phyloP scores from a whole-genome alignment of 2,329 filamentous ascomycete species.

The Cladophialophora yegresii region DNA sequence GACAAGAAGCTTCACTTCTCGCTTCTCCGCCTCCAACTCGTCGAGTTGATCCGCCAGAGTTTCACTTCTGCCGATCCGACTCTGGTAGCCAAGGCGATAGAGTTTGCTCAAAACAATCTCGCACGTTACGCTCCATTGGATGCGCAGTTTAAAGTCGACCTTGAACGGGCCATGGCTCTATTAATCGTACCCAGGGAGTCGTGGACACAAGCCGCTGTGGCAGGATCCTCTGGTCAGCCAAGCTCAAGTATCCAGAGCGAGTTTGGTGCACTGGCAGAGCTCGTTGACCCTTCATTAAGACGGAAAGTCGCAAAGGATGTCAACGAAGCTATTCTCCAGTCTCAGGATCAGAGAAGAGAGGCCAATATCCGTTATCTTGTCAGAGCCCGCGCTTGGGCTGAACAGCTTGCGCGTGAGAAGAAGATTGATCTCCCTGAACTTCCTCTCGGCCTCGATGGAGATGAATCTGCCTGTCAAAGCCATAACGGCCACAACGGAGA shows the following conservation, averaged over 20 bases:
- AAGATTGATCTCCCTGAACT: slow-evolving; percentile 50
- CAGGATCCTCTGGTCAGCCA: slow-evolving; percentile 11
- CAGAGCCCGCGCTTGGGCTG: slow-evolving; percentile 81
- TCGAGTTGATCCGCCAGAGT: slow-evolving; percentile 78
- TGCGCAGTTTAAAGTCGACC: slow-evolving; percentile 75
- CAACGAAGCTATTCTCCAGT: slow-evolving; percentile 81
- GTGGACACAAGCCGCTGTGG: slow-evolving; percentile 58
- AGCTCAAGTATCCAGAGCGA: slow-evolving; percentile 31
- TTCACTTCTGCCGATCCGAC: slow-evolving; percentile 62
- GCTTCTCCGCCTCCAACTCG: slow-evolving; percentile 82
- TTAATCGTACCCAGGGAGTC: slow-evolving; percentile 79
- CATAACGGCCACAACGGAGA: slow-evolving; percentile 34
- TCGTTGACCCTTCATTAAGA: slow-evolving; percentile 78
- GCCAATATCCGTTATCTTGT: slow-evolving; percentile 81
- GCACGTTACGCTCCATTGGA: slow-evolving; percentile 83
- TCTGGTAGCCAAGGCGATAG: slow-evolving; percentile 77
- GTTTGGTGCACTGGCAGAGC: slow-evolving; percentile 61
- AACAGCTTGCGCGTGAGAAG: slow-evolving; percentile 57
- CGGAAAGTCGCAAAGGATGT: slow-evolving; percentile 82
- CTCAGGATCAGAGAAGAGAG: slow-evolving; percentile 71
- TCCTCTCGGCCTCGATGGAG: slow-evolving; percentile 47
- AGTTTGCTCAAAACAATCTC: slow-evolving; percentile 84
- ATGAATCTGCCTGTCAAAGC: slow-evolving; percentile 20
- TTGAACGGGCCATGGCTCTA: slow-evolving; percentile 91
- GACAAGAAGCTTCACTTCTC: slow-evolving; percentile 85